A percentile compares a stretch with the other conserved stretches of the same genome.
phyloP scores from a whole-genome alignment of 2,329 filamentous ascomycete species.

The Alternaria ventricosa region DNA sequence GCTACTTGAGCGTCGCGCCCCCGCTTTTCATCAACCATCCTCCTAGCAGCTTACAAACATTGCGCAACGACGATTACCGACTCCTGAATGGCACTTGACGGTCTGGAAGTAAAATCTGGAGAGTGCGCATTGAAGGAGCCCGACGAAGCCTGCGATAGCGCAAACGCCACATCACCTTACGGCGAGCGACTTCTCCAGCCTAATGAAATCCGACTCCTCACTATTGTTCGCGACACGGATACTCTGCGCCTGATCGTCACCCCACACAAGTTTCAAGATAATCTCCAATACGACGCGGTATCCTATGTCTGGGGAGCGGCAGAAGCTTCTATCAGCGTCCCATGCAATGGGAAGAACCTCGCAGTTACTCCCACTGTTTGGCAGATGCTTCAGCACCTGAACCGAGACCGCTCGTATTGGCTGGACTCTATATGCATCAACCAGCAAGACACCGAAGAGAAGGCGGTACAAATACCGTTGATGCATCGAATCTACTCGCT shows the following conservation, averaged over 20 bases:
- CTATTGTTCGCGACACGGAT: background rate
- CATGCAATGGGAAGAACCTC: background rate
- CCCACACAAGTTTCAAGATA: background rate
- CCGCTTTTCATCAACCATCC: background rate
- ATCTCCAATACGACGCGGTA: background rate
- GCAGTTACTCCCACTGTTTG: background rate
- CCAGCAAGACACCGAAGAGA: background rate
- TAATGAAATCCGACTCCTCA: background rate
- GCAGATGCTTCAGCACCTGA: background rate
- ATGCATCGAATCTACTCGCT: background rate
- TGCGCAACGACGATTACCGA: no score
- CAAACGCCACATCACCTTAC: background rate
- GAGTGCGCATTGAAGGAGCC: fast-evolving
- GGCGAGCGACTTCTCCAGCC: background rate
- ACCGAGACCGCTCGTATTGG: background rate
- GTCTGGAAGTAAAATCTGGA: background rate
- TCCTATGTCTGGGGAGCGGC: background rate
- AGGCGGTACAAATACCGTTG: background rate
- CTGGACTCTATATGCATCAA: background rate
- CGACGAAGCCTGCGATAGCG: background rate
- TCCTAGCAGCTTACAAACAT: background rate
- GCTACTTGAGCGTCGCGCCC: background rate
- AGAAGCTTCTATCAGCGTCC: background rate
- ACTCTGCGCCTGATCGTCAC: fast-evolving
- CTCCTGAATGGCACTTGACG: background rate